Evolutionary conservation across 2,329 filamentous ascomycete species (phyloP).

Genomic region (Cordyceps pruinosa): DNA sequence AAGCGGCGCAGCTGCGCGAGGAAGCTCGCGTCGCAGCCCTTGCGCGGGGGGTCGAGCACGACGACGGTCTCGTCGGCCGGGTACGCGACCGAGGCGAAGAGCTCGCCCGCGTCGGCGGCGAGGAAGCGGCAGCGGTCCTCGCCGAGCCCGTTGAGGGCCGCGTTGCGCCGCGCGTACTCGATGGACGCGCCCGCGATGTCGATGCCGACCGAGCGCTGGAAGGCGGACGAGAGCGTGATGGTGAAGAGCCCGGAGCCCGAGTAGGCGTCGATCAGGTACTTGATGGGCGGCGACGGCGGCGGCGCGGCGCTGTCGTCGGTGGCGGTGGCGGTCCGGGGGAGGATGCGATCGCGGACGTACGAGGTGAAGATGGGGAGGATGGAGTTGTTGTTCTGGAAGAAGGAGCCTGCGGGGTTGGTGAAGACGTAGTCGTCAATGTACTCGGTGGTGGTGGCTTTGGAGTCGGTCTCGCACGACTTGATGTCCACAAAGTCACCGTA

Average conservation of each 20-base stretch:
- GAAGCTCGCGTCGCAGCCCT: conserved; percentile 86
- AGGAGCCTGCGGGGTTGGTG: conserved; percentile 84
- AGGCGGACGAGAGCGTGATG: conserved; percentile 79
- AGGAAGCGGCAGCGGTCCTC: conserved; percentile 70
- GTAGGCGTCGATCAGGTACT: conserved; percentile 94
- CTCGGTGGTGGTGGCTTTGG: conserved; percentile 75
- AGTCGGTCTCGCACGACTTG: conserved; percentile 85
- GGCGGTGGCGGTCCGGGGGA: conserved; percentile 43
- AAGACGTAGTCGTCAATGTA: conserved; percentile 82
- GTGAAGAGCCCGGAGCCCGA: conserved; percentile 97
- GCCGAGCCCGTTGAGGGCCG: conserved; percentile 64
- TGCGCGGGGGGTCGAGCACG: conserved; percentile 94
- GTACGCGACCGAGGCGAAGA: conserved; percentile 72
- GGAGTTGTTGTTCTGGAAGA: conserved; percentile 99
- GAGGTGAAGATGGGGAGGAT: conserved; percentile 82
- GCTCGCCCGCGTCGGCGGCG: conserved; percentile 74
- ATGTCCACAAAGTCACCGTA: conserved; percentile 57
- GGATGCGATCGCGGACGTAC: conserved; percentile 76
- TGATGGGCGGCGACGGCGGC: conserved; percentile 45
- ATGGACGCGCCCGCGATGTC: conserved; percentile 81
- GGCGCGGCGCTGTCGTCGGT: conserved; percentile 42
- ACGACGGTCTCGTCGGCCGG: conserved; percentile 77
- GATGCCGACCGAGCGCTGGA: conserved; percentile 80
- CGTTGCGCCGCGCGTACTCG: conserved; percentile 70
- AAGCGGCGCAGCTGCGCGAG: conserved; percentile 72